These are phyloP conservation scores for Pseudophaeomoniella oleicola DNA, from an alignment of 2,329 filamentous ascomycete genomes.

Conservation along the genomic window DNA sequence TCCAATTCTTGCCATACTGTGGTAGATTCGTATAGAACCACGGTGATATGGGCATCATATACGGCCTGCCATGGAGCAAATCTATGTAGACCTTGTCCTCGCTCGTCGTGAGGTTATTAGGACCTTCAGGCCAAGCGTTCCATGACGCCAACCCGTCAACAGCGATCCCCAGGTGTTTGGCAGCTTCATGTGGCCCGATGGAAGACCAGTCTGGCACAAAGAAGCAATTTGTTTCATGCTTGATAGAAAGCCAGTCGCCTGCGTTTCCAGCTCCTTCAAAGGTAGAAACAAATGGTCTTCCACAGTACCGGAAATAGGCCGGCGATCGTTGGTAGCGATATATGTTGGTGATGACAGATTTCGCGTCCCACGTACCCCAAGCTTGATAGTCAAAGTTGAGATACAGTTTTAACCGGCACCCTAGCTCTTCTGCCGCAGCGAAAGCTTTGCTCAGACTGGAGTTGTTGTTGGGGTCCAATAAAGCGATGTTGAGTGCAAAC, in stretches of 20 bases:
- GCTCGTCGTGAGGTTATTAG: conserved; percentile 20
- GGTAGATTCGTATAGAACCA: conserved; percentile 38
- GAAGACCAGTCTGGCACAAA: conserved; percentile 33
- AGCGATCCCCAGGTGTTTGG: conserved; percentile 15
- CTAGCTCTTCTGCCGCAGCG: conserved; percentile 15
- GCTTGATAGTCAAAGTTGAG: conserved; percentile 23
- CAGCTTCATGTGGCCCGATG: conserved; percentile 15
- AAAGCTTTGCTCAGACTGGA: conserved; percentile 14
- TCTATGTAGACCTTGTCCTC: conserved; percentile 25
- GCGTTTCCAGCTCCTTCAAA: conserved; percentile 29
- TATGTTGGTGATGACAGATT: conserved; percentile 14
- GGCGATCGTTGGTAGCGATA: conserved; percentile 12
- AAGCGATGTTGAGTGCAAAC: conserved; percentile 36
- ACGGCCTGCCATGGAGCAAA: conserved; percentile 21
- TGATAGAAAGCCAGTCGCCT: conserved; percentile 30
- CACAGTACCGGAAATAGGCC: conserved; percentile 16
- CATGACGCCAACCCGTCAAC: conserved; percentile 27
- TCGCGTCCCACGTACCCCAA: conserved; percentile 16
- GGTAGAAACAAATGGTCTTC: conserved; percentile 23
- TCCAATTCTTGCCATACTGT: conserved; percentile 39
- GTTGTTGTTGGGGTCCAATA: conserved; percentile 16
- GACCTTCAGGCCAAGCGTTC: conserved; percentile 28
- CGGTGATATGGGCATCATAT: conserved; percentile 28
- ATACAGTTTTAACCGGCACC: conserved; percentile 19
- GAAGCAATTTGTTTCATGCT: conserved; percentile 22